Evolutionary conservation across 768 basidiomycete species (phyloP).

Genomic region (Thelephora ganbajun): DNA sequence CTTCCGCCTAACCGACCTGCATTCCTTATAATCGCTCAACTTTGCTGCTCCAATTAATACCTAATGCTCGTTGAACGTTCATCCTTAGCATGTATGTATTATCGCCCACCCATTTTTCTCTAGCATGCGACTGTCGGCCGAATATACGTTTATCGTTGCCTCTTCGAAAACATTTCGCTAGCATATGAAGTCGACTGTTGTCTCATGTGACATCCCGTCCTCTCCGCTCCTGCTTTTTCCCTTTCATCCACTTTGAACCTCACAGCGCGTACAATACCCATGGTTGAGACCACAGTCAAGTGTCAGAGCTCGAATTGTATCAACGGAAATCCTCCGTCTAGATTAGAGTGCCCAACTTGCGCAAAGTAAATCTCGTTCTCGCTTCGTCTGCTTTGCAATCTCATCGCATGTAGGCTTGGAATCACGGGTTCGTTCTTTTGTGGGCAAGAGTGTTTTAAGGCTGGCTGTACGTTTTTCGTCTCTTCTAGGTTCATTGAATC

Average conservation of each 20-base stretch:
- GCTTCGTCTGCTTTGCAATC: conserved; percentile 7
- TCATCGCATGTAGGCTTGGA: conserved; percentile 38
- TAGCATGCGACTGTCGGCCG: not conserved
- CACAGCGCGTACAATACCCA: conserved; percentile 7
- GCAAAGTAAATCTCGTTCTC: conserved; percentile 48
- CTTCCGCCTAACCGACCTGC: no score
- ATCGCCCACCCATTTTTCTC: not conserved
- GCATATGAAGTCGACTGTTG: no score
- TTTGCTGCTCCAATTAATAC: no score
- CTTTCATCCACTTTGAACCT: not conserved
- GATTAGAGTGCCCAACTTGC: conserved; percentile 88
- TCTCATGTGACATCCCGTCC: not conserved
- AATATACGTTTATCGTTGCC: no score
- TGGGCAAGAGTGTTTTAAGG: conserved; percentile 92
- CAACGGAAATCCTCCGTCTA: conserved; percentile 75
- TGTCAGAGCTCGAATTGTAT: conserved; percentile 64
- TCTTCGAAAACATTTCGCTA: no score
- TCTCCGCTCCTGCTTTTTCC: no score
- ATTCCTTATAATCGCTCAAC: no score
- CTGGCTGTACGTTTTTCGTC: conserved; percentile 54
- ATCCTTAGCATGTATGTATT: no score
- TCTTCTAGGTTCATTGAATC: not conserved
- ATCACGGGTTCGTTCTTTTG: conserved; percentile 85
- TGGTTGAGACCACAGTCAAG: conserved; percentile 26
- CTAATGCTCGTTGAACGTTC: no score